phyloP scores from a whole-genome alignment of 2,329 filamentous ascomycete genomes.

The Diaporthe batatas region DNA sequence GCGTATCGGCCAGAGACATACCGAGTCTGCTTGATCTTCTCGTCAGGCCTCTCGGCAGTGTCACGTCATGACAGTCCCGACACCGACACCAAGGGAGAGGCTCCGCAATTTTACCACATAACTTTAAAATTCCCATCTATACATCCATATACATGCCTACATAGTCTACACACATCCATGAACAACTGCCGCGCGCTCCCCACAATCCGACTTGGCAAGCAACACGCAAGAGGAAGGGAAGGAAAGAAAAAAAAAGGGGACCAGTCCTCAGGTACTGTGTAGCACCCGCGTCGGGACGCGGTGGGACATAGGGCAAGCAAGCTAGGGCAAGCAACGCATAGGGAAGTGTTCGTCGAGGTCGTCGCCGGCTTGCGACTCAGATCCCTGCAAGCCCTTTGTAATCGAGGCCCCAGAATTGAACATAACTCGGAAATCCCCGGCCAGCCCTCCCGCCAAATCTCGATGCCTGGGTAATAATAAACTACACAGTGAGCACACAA shows the following conservation, averaged over 20 bases:
- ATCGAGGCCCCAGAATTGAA: neutral
- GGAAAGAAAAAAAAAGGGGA: neutral
- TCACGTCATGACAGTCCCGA: constrained; percentile 1
- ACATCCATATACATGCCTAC: neutral
- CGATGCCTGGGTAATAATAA: neutral
- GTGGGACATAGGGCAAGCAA: neutral
- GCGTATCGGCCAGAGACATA: neutral
- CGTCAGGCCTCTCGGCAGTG: neutral
- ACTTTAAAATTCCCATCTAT: constrained; percentile 8
- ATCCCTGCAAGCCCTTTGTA: neutral
- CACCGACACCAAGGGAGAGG: neutral
- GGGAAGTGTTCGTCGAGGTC: neutral
- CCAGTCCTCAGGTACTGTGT: neutral
- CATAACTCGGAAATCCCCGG: constrained; percentile 21
- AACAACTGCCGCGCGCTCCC: neutral
- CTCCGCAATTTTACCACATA: constrained; percentile 21
- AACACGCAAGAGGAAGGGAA: neutral
- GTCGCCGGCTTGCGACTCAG: constrained; percentile 3
- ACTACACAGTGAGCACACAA: neutral
- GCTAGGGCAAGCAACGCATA: too few relatives aligned
- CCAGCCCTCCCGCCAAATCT: constrained; percentile 6
- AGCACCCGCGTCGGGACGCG: constrained; percentile 4
- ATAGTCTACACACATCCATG: neutral
- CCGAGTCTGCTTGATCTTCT: neutral
- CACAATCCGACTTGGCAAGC: neutral